Base-by-base conservation (phyloP, 2,329 filamentous ascomycete genomes). In the Aspergillus pseudotamarii region DNA sequence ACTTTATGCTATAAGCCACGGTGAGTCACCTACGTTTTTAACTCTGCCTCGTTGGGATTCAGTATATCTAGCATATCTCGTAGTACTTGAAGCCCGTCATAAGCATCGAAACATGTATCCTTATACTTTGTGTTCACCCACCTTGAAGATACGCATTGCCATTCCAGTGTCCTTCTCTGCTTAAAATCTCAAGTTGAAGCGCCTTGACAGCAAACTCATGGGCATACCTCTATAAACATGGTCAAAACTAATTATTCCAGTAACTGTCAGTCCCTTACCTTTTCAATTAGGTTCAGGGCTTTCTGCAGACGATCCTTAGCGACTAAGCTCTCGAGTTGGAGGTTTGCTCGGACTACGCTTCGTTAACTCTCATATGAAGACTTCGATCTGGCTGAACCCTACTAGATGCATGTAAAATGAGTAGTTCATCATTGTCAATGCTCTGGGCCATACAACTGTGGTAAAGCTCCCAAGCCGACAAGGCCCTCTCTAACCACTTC, bases 401-500 rank as follows among this genome's bases (percentile, higher is more conserved):
- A 62, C 91, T 85, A 61, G 87, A 79, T 19, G 82, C 82, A 70
- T 95, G 90, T 45, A 89, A 83, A 30, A 93, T 86, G 23, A 87
- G 84, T 12, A 91, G 78, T 38, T 86, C 85, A 36, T 94, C 81
- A 59, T 94, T 88, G 8, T 82, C 78, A 32, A 88, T 88, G 4
- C 90, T 76, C 21, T 79, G 76, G 26, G 88, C 85, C 0, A 86
- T 70, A 10, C 85, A 82, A 60, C 87, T 86, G 23, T 72, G 70
- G 4, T 58, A 61, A 19, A 61, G 10, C 57, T 85, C 83, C 30
- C 94, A 80, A 32, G 88, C 71, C 12, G 87, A 80, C 56, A 86
- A 82, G 3, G 91, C 88, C 66, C 91, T 85, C 60, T 89, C 84
- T 0, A 96, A 79, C 95, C 94, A 98, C 70, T 85, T 88, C 1